Base-by-base conservation (phyloP, 2,329 filamentous ascomycete species). In the Zymoseptoria brevis region DNA sequence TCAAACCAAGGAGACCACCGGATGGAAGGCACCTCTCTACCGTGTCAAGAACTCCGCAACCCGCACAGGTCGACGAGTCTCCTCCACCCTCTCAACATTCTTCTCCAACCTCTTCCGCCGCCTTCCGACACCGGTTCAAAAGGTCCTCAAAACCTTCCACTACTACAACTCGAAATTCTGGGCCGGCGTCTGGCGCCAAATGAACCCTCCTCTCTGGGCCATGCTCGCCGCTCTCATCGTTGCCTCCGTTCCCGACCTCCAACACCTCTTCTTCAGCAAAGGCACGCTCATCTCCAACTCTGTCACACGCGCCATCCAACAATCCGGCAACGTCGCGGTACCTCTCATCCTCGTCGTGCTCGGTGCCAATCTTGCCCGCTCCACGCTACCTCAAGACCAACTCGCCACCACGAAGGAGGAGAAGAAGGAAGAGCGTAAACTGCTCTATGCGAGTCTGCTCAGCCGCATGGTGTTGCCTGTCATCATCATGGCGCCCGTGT, bases 121-220 rank as follows among this genome's bases (percentile, higher is more conserved):
- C 24, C 76, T 88, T 8, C 85, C 85, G 3, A 63, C 67, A 4
- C 75, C 78, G 19, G 60, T 83, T 0, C 84, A 87, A 67, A 80
- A 75, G 55, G 65, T 71, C 6, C 68, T 86, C 3, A 73, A 76
- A 8, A 76, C 72, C 22, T 63, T 76, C 19, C 76, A 73, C 51
- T 73, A 69, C 30, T 75, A 73, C 50, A 56, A 76, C 29, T 67
- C 66, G 73, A 82, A 73, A 62, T 87, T 89, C 66, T 75, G 83
- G 66, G 76, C 75, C 54, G 91, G 91, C 56, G 72, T 92, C 11
- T 94, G 89, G 88, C 88, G 89, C 53, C 96, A 96, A 74, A 97
- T 99, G 93, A 97, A 97, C 75, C 93, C 94, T 50, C 94, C 94
- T 0, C 85, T 99, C 24, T 97, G 92, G 91, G 92, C 94, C 29